A percentile compares a stretch with the other conserved stretches of the same genome.
Conservation (phyloP, 352 stramenopile species). For the Pythium guiyangense region DNA sequence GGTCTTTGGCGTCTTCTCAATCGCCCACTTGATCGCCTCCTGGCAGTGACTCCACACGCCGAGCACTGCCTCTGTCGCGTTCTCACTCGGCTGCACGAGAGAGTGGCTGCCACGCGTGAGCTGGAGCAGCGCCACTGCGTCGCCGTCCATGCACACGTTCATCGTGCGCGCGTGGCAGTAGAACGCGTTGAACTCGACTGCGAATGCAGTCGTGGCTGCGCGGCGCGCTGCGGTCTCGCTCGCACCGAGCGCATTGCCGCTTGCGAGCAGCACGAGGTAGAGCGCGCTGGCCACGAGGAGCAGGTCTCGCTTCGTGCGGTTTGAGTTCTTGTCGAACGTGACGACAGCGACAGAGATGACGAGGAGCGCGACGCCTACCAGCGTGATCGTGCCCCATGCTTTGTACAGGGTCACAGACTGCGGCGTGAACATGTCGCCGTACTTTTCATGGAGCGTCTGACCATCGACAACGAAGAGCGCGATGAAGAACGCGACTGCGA, state of each 20-base stretch:
- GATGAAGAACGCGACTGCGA: neutral
- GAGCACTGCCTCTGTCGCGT: neutral
- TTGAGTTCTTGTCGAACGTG: neutral
- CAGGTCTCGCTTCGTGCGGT: neutral
- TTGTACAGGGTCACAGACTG: neutral
- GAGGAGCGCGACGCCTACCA: neutral
- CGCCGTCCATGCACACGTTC: neutral
- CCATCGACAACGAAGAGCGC: slow-evolving; percentile 3
- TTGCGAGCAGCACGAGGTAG: slow-evolving; percentile 4
- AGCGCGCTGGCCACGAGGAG: neutral
- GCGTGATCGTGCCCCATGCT: neutral
- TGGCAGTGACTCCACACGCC: slow-evolving; percentile 1
- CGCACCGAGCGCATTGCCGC: slow-evolving; percentile 1
- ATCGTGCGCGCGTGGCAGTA: slow-evolving; percentile 5
- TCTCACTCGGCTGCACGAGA: neutral
- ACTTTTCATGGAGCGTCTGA: neutral
- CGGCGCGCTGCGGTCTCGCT: no score
- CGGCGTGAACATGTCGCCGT: slow-evolving; percentile 1
- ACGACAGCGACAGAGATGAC: neutral
- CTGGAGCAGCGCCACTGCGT: neutral
- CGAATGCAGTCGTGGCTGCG: no score
- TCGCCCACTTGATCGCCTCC: neutral
- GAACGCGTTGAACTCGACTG: no score
- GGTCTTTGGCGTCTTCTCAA: neutral
- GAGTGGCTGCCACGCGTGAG: neutral